phyloP scores from a whole-genome alignment of 2,329 filamentous ascomycete species.

The Nemania diffusa region DNA sequence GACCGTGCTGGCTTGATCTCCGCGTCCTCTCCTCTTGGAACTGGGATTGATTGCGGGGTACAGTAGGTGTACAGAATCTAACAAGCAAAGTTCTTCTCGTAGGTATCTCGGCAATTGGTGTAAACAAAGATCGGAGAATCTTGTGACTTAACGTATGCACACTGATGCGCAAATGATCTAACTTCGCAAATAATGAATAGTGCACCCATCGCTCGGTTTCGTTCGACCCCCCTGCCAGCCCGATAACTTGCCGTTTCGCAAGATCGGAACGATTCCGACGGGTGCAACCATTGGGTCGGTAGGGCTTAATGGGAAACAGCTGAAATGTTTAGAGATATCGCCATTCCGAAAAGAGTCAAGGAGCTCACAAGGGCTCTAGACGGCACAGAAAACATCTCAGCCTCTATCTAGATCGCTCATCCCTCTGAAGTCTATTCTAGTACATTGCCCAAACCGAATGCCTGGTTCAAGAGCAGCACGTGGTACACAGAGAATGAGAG shows the following conservation, averaged over 20 bases:
- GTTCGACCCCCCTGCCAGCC: not conserved
- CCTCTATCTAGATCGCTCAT: not conserved
- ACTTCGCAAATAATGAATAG: not conserved
- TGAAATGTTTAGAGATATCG: not conserved
- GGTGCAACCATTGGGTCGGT: not conserved
- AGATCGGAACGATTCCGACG: not conserved
- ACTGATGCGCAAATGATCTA: not conserved
- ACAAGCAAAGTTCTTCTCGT: slow-evolving; percentile 15
- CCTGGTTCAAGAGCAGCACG: not conserved
- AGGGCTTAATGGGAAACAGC: not conserved
- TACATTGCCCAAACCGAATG: not conserved
- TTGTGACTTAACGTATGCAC: not conserved
- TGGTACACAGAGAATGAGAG: not conserved
- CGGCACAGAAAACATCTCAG: not conserved
- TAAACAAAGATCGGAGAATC: not conserved
- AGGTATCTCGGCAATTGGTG: too few relatives aligned
- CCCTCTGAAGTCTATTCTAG: not conserved
- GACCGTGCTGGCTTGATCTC: not conserved
- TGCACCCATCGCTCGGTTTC: not conserved
- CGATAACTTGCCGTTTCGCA: not conserved
- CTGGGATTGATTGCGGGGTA: slow-evolving; percentile 14
- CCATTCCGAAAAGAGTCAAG: not conserved
- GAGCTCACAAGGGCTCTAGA: not conserved
- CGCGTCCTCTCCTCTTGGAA: slow-evolving; percentile 1
- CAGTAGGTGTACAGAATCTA: not conserved